Evolutionary conservation across 441 rosid species (phyloP).

Genomic region (Aleurites moluccanus): DNA sequence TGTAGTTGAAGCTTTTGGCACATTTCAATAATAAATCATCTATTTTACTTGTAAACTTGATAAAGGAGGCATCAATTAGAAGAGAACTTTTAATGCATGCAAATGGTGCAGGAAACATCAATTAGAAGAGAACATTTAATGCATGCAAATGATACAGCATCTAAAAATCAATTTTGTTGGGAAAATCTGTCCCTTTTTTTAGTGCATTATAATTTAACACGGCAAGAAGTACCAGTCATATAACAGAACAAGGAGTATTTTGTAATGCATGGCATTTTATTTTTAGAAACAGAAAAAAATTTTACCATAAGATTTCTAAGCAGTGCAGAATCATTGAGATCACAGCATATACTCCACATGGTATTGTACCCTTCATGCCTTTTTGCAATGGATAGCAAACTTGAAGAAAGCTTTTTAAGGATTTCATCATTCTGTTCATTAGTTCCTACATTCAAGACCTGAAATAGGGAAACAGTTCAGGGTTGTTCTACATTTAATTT

Average conservation of each 20-base stretch:
- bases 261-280: constrained; percentile 12
- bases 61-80: not conserved
- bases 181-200: not conserved
- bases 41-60: not conserved
- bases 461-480: constrained; percentile 26
- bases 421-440: constrained; percentile 43
- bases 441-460: constrained; percentile 49
- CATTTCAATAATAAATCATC: not conserved
- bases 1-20: not conserved
- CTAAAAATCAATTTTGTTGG: not conserved
- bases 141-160: not conserved
- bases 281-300: not conserved
- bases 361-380: constrained; percentile 78
- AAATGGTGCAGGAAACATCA: too few relatives aligned
- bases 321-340: constrained; percentile 73
- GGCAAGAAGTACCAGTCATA: not conserved
- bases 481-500: constrained; percentile 7
- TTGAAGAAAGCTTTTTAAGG: constrained; percentile 61
- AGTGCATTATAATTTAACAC: not conserved
- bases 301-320: constrained; percentile 85
- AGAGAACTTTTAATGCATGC: too few relatives aligned
- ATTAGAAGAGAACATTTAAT: not conserved
- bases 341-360: constrained; percentile 88
- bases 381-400: constrained; percentile 70
- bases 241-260: not conserved